phyloP scores from a whole-genome alignment of 805 yeast genomes.

The Wickerhamiella musiphila region DNA sequence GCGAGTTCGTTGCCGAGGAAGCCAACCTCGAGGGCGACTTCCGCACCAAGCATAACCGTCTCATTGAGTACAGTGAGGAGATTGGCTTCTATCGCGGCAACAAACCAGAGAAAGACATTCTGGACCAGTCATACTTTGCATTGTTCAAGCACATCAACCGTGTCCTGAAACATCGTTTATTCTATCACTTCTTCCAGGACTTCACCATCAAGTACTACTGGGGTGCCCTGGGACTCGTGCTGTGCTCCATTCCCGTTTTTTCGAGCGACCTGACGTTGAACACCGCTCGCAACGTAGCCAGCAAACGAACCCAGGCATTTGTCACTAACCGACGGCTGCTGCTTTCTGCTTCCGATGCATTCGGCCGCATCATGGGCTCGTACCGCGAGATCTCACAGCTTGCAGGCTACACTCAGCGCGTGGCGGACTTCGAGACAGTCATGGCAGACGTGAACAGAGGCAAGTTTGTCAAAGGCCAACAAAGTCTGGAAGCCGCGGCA shows the following conservation, averaged over 20 bases:
- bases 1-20: slow-evolving; percentile 55
- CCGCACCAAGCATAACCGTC: slow-evolving; percentile 64
- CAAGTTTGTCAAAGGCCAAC: slow-evolving; percentile 15
- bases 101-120: slow-evolving; percentile 51
- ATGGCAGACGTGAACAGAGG: slow-evolving; percentile 34
- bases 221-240: slow-evolving; percentile 86
- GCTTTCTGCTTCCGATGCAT: slow-evolving; percentile 69
- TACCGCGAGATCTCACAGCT: slow-evolving; percentile 72
- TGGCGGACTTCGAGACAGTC: slow-evolving; percentile 49
- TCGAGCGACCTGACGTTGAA: slow-evolving; percentile 32
- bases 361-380: slow-evolving; percentile 72
- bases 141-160: slow-evolving; percentile 60
- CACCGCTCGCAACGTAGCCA: slow-evolving; percentile 4
- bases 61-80: slow-evolving; percentile 68
- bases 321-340: slow-evolving; percentile 75
- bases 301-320: slow-evolving; percentile 25
- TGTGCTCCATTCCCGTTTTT: slow-evolving; percentile 82
- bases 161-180: slow-evolving; percentile 58
- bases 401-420: slow-evolving; percentile 63
- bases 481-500: neutral
- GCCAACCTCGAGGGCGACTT: slow-evolving; percentile 75
- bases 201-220: slow-evolving; percentile 81
- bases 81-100: slow-evolving; percentile 76
- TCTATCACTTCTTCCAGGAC: slow-evolving; percentile 68
- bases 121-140: slow-evolving; percentile 69